Conservation (phyloP, 768 basidiomycete genomes). For the Rickenella mellea region DNA sequence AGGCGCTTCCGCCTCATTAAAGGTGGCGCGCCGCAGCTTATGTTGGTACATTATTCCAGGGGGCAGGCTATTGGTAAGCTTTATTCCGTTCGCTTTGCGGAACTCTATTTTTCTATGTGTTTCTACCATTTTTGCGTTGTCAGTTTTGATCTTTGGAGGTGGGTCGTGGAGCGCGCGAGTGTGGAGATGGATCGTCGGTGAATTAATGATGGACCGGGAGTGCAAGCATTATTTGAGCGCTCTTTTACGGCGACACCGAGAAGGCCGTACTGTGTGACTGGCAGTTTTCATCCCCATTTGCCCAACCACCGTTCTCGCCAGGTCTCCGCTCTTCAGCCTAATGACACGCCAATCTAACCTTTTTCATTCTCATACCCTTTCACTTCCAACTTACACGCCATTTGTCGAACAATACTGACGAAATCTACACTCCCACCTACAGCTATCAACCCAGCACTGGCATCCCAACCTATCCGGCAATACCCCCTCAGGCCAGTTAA, state of each 20-base stretch:
- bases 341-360: constrained; percentile 9
- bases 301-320: too few relatives aligned
- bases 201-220: too few relatives aligned
- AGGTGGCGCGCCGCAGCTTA: constrained; percentile 64
- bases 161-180: too few relatives aligned
- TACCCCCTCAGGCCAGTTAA: constrained; percentile 63
- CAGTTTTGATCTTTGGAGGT: too few relatives aligned
- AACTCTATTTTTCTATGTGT: neutral
- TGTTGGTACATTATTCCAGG: constrained; percentile 69
- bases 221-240: too few relatives aligned
- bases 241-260: too few relatives aligned
- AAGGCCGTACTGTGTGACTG: too few relatives aligned
- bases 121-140: neutral
- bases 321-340: too few relatives aligned
- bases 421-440: neutral
- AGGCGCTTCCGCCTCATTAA: constrained; percentile 64
- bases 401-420: neutral
- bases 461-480: constrained; percentile 52
- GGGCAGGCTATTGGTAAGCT: constrained; percentile 54
- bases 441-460: constrained; percentile 53
- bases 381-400: neutral
- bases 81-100: neutral
- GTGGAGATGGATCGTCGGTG: too few relatives aligned
- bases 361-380: constrained; percentile 3
- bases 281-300: too few relatives aligned